phyloP scores from a whole-genome alignment of 2,329 filamentous ascomycete genomes.

The Phialophora macrospora region DNA sequence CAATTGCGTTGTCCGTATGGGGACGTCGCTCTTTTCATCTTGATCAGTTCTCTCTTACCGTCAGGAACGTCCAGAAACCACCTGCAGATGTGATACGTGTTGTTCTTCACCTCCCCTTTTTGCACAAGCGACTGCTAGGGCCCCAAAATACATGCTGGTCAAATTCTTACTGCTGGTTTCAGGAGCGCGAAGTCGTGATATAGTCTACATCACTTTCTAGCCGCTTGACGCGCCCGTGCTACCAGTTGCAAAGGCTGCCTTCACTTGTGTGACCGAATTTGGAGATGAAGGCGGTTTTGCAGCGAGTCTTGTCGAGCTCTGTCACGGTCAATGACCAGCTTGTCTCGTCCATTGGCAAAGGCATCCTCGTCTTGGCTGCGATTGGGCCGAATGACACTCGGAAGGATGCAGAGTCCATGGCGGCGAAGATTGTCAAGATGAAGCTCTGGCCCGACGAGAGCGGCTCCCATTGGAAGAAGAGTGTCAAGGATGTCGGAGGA shows the following conservation, averaged over 20 bases:
- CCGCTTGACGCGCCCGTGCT: neutral
- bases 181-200: neutral
- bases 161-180: neutral
- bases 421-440: constrained; percentile 83
- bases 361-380: constrained; percentile 87
- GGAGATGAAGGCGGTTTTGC: constrained; percentile 74
- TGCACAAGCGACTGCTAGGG: neutral
- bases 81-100: neutral
- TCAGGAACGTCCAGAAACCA: neutral
- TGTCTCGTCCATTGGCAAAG: constrained; percentile 88
- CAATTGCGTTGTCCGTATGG: no score
- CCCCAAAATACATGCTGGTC: neutral
- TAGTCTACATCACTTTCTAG: neutral
- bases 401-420: constrained; percentile 83
- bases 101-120: neutral
- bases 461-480: constrained; percentile 84
- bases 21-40: neutral
- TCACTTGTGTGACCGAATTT: neutral
- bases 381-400: constrained; percentile 87
- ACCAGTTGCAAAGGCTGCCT: neutral
- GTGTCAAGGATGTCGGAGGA: constrained; percentile 82
- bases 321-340: constrained; percentile 92
- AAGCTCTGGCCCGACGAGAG: constrained; percentile 87
- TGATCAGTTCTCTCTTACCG: neutral
- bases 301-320: constrained; percentile 91